Evolutionary conservation across 441 rosid species (phyloP), one percentile per base, ranked within the genome.

Genomic region (Adansonia rubrostipa): DNA sequence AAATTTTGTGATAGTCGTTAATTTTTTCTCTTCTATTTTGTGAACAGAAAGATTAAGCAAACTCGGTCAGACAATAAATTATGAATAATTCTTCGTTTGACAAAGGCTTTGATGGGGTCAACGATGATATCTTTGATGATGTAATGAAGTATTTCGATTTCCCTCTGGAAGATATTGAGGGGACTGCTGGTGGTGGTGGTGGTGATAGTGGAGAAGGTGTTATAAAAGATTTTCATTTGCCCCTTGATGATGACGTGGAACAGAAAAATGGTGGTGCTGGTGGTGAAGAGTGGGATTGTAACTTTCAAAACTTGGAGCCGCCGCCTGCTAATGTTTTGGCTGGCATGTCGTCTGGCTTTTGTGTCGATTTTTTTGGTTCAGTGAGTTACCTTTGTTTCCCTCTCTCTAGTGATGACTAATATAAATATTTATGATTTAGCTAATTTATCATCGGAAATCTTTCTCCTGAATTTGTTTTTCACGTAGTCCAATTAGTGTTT

Each of bases 111-210:
- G 84, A 84, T 60, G 88, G 86, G 42, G 72, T 87, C 45, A 50
- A 86, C 0, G 98, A 90, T 83, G 90, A 89, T 76, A 88, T 89
- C 77, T 89, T 90, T 57, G 93, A 91, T 80, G 92, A 89, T 50
- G 80, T 89, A 58, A 66, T 90, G 44, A 82, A 86, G 65, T 82
- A 71, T 11, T 47, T 90, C 3, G 96, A 91, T 78, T 81, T 88
- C 36, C 91, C 97, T 0, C 74, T 82, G 66, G 97, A 93, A 76
- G 96, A 88, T 74, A 17, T 9, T 54, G 63, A 72, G 28, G 74
- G 3, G 6, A 7, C 5, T 7, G 13, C 7, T 15, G 42, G 6
- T n/a, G 71, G 24, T 42, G 42, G 33, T 67, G 33, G 54, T 44
- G 8, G 50, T 24, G 28, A 24, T 65, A 40, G 54, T 67, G 75